Percentiles rank a stretch among this genome's conserved stretches.
Evolutionary conservation across 2,329 filamentous ascomycete species (phyloP).

Genomic region (Aspergillus candidus): DNA sequence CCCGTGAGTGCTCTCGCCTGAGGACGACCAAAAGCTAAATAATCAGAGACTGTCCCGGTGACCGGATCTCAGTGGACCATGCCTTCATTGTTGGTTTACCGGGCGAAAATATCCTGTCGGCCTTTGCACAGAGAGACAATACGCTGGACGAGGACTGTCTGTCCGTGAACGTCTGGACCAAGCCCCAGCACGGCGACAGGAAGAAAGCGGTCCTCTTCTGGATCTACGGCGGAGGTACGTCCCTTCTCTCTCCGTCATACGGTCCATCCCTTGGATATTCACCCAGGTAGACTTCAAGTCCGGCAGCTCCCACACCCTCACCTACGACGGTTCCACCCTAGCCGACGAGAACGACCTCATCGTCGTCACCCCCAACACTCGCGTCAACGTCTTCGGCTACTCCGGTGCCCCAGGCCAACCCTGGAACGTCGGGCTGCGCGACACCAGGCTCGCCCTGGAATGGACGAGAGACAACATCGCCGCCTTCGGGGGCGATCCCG

Average conservation of each 20-base stretch:
- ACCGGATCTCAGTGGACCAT: conserved; percentile 1
- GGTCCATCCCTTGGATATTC: too few relatives aligned
- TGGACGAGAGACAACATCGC: conserved; percentile 10
- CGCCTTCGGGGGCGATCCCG: conserved; percentile 8
- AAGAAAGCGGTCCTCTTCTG: conserved; percentile 7
- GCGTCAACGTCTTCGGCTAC: conserved; percentile 9
- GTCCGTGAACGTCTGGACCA: conserved; percentile 4
- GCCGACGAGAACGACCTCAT: conserved; percentile 5
- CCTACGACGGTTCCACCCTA: conserved; percentile 1
- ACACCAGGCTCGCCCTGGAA: conserved; percentile 7
- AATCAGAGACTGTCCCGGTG: conserved; percentile 1
- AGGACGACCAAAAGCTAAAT: neutral
- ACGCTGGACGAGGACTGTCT: conserved; percentile 7
- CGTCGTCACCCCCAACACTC: conserved; percentile 10
- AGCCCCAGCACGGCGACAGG: conserved; percentile 1
- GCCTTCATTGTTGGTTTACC: neutral
- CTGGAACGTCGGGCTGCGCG: conserved; percentile 8
- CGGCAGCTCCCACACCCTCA: neutral
- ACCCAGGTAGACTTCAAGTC: neutral
- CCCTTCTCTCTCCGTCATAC: too few relatives aligned
- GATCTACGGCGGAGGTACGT: conserved; percentile 8
- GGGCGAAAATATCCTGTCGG: conserved; percentile 1
- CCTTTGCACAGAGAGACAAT: neutral
- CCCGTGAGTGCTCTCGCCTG: neutral
- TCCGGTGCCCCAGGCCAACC: conserved; percentile 5